These are phyloP conservation scores for Halenospora varia DNA, from an alignment of 495 filamentous ascomycete species.

Conservation along the genomic window DNA sequence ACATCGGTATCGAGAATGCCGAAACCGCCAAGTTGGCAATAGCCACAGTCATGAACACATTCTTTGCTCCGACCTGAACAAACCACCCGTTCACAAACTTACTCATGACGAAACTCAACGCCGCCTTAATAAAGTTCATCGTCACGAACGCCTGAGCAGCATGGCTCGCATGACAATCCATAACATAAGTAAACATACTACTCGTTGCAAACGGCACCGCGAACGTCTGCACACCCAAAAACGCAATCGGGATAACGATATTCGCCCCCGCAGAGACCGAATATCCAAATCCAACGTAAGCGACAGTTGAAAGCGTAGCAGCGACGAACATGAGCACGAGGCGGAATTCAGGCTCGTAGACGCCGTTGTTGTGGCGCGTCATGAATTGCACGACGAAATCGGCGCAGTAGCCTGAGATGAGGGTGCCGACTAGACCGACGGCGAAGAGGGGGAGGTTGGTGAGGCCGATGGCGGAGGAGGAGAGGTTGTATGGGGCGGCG, in stretches of 20 bases:
- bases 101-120: constrained; percentile 46
- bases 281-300: constrained; percentile 33
- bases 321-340: constrained; percentile 46
- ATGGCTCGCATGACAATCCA: constrained; percentile 43
- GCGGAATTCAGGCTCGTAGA: constrained; percentile 53
- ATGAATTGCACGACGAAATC: constrained; percentile 43
- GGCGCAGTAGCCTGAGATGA: constrained; percentile 44
- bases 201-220: constrained; percentile 46
- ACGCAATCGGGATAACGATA: constrained; percentile 47
- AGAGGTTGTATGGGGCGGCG: constrained; percentile 48
- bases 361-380: constrained; percentile 41
- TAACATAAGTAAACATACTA: constrained; percentile 49
- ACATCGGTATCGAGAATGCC: constrained; percentile 45
- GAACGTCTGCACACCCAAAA: constrained; percentile 49
- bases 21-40: constrained; percentile 36
- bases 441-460: constrained; percentile 46
- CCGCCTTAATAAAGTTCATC: constrained; percentile 46
- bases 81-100: constrained; percentile 51
- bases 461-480: constrained; percentile 41
- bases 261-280: constrained; percentile 38
- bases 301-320: constrained; percentile 37
- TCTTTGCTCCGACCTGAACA: constrained; percentile 35
- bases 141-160: constrained; percentile 45
- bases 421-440: constrained; percentile 40
- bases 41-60: constrained; percentile 45